Percentiles rank a stretch among this genome's conserved stretches.
Evolutionary conservation across 1,139 yeast genomes (phyloP).

Genomic region (Geotrichum aggregatum): DNA sequence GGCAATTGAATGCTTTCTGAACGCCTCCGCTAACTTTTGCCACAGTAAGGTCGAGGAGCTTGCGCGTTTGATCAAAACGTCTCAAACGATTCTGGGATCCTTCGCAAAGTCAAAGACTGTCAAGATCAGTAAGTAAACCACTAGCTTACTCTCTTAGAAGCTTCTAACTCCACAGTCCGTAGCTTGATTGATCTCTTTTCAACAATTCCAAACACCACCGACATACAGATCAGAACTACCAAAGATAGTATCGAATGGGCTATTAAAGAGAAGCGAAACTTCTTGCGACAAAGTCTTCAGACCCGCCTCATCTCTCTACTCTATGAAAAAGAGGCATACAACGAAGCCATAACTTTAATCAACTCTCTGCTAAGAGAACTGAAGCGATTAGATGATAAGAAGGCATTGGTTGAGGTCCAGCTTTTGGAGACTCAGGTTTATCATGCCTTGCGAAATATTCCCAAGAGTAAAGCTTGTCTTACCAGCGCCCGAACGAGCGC

Average conservation of each 20-base stretch:
- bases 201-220: slow-evolving; percentile 60
- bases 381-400: slow-evolving; percentile 91
- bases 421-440: slow-evolving; percentile 84
- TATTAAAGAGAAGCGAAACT: slow-evolving; percentile 71
- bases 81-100: slow-evolving; percentile 61
- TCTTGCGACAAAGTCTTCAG: slow-evolving; percentile 82
- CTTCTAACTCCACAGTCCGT: slow-evolving; percentile 60
- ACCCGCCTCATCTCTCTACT: slow-evolving; percentile 75
- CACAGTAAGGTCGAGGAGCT: slow-evolving; percentile 48
- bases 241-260: slow-evolving; percentile 88
- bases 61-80: slow-evolving; percentile 58
- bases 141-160: slow-evolving; percentile 31
- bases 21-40: not conserved
- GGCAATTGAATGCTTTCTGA: slow-evolving; percentile 3
- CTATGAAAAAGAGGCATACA: slow-evolving; percentile 59
- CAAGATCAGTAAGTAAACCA: slow-evolving; percentile 53
- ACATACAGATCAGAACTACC: slow-evolving; percentile 69
- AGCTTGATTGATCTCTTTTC: slow-evolving; percentile 73
- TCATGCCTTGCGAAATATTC: slow-evolving; percentile 85
- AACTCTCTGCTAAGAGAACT: slow-evolving; percentile 73
- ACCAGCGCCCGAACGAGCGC: slow-evolving; percentile 97
- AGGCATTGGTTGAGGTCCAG: slow-evolving; percentile 92
- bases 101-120: slow-evolving; percentile 95
- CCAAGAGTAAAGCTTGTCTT: slow-evolving; percentile 89
- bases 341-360: slow-evolving; percentile 69